Evolutionary conservation across 371 early-diverging fungal species (phyloP).

Genomic region (Rhizopus stolonifer): DNA sequence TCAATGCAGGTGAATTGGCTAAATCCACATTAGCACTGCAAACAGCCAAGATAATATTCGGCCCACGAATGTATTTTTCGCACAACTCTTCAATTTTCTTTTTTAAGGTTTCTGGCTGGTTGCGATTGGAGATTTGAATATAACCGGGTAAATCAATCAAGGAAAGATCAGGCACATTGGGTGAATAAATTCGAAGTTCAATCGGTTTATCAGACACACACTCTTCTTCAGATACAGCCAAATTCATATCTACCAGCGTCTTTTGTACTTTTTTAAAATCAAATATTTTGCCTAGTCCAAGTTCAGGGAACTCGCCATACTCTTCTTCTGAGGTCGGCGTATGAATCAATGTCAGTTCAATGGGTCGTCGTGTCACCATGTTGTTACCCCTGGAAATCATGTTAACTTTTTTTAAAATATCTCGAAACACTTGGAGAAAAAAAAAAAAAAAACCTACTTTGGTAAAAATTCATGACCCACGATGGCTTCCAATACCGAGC

Average conservation of each 20-base stretch:
- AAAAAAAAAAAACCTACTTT: slow-evolving; percentile 65
- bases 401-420: neutral
- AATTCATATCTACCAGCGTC: slow-evolving; percentile 88
- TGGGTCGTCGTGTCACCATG: slow-evolving; percentile 99
- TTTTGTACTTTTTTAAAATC: slow-evolving; percentile 89
- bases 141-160: slow-evolving; percentile 99
- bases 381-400: slow-evolving; percentile 78
- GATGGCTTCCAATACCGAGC: slow-evolving; percentile 98
- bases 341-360: slow-evolving; percentile 96
- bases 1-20: slow-evolving; percentile 97
- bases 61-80: slow-evolving; percentile 88
- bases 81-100: slow-evolving; percentile 92
- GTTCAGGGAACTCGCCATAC: slow-evolving; percentile 93
- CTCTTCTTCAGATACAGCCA: slow-evolving; percentile 90
- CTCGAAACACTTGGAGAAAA: too few relatives aligned
- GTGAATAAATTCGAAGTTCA: slow-evolving; percentile 90
- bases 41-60: slow-evolving; percentile 97
- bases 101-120: slow-evolving; percentile 94
- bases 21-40: slow-evolving; percentile 98
- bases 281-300: slow-evolving; percentile 84
- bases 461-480: slow-evolving; percentile 98
- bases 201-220: slow-evolving; percentile 95
- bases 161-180: slow-evolving; percentile 94
- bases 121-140: slow-evolving; percentile 92
- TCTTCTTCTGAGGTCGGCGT: slow-evolving; percentile 84